A percentile compares a stretch with the other conserved stretches of the same genome.
Evolutionary conservation across 225 moss, liverwort and hornwort species (phyloP).

Genomic region (Straminergon stramineum): DNA sequence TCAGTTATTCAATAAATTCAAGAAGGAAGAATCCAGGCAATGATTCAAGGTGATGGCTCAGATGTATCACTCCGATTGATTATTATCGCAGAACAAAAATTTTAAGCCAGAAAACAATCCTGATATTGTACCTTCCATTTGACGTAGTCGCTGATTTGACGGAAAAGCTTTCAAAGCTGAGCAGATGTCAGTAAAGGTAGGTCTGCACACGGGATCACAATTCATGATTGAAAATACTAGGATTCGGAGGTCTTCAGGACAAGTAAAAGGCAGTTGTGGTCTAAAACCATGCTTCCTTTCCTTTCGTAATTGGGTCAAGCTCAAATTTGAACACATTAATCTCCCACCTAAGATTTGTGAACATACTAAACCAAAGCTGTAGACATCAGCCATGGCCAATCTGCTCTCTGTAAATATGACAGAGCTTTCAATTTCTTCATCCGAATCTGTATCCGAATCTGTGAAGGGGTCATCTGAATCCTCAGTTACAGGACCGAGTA

Average conservation of each 20-base stretch:
- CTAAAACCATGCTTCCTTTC: background rate
- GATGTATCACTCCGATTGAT: background rate
- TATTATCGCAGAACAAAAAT: background rate
- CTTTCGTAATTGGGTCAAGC: background rate
- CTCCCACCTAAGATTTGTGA: background rate
- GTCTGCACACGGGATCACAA: background rate
- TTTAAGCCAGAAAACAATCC: background rate
- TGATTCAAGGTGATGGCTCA: background rate
- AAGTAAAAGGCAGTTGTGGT: background rate
- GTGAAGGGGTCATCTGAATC: background rate
- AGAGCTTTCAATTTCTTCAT: background rate
- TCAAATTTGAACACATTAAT: background rate
- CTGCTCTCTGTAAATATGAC: background rate
- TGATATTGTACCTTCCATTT: background rate
- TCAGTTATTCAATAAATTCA: background rate
- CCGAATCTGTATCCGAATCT: background rate
- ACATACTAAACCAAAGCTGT: background rate
- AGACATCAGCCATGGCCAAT: background rate
- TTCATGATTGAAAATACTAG: background rate
- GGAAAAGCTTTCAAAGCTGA: background rate
- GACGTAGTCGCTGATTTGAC: background rate
- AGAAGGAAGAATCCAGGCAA: background rate
- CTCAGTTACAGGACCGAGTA: background rate
- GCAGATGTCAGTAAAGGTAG: background rate
- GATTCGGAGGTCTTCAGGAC: fast-evolving